These are phyloP conservation scores for Schoenoplectus tabernaemontani DNA, from an alignment of 202 grass and related monocot genomes.

Conservation along the genomic window DNA sequence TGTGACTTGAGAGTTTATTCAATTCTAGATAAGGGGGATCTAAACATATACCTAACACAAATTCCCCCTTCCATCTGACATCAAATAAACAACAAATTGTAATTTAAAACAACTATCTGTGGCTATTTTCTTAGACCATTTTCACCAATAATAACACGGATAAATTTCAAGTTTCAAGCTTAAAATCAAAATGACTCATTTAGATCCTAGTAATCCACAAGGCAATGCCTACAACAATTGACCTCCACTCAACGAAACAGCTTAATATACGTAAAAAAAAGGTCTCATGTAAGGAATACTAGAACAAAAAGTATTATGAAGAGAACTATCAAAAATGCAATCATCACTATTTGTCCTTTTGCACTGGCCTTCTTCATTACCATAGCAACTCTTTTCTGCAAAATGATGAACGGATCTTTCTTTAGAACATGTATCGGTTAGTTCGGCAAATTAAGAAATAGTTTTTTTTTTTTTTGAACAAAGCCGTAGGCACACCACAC, in stretches of 20 bases:
- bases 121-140: background rate
- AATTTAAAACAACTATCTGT: background rate
- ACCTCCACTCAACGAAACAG: background rate
- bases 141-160: background rate
- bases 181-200: background rate
- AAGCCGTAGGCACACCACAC: no score
- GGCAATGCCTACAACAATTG: background rate
- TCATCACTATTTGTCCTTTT: constrained; percentile 86
- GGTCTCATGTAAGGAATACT: constrained; percentile 70
- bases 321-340: constrained; percentile 70
- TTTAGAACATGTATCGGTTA: no score
- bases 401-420: background rate
- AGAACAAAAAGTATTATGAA: constrained; percentile 89
- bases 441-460: no score
- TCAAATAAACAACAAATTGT: no score
- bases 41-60: no score
- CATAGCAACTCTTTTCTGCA: constrained; percentile 90
- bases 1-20: no score
- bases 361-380: constrained; percentile 82
- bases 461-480: no score
- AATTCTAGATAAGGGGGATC: no score
- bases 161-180: background rate
- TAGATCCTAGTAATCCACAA: background rate
- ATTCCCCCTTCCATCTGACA: no score
- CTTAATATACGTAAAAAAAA: background rate